Evolutionary conservation across 768 basidiomycete genomes (phyloP), one percentile per base, ranked within the genome.

Genomic region (Naganishia vishniacii): DNA sequence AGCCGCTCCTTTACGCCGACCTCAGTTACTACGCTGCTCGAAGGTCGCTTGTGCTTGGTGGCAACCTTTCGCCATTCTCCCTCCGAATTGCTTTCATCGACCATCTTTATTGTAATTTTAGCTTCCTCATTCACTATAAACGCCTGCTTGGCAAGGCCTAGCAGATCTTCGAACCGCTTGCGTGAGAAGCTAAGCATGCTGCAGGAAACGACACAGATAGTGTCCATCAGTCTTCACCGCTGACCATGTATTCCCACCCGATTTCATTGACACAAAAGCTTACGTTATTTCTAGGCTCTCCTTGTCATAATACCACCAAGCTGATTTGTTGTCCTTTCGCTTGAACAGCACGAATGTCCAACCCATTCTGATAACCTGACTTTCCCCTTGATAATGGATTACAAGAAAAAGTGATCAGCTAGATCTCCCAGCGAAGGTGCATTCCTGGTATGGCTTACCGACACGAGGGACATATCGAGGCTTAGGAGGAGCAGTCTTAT

Each of bases 31-130:
- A 91, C 91, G 71, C 86, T 88, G 13, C 83, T 83, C 81, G 91
- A 83, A n/a, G 90, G 89, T 25, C 90, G 83, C 78, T 91, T 91
- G 78, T 90, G 87, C 49, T 89, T 80, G 20, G 87, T 88, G 77
- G 90, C 89, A 0, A 88, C 88, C 85, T 87, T 89, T 40, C 89
- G 81, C 90, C 90, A 92, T 48, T 84, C 84, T 34, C 88, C 89
- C 74, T 89, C 63, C 31, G 45, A n/a, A 15, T 32, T 45, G 7
- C 6, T 62, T 87, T 9, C 86, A 86, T 76, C 89, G 18, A 89
- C 88, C 73, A 90, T 89, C 74, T 89, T 91, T 34, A 92, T 89
- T 75, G 89, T 88, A 67, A 92, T 89, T 45, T 88, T 84, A 71
- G 90, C 88, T 41, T 91, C 83, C 31, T 88, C 86, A 71, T 91